Percentiles rank a stretch among this genome's conserved stretches.
Evolutionary conservation across 768 basidiomycete genomes (phyloP).

Genomic region (Collybia sp.): DNA sequence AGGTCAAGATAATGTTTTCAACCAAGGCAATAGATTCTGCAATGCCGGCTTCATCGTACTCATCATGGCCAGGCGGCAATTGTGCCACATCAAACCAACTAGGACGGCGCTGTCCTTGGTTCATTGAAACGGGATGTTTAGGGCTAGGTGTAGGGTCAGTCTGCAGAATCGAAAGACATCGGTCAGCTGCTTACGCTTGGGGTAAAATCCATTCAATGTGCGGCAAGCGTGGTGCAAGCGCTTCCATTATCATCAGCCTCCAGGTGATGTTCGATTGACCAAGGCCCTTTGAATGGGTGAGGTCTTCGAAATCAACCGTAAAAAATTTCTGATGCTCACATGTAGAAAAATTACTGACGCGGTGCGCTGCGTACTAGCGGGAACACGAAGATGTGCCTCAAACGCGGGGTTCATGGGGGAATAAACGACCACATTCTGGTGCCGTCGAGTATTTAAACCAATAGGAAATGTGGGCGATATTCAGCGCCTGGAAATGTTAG

Average conservation of each 20-base stretch:
- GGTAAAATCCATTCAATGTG: conserved; percentile 38
- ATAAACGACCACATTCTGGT: no score
- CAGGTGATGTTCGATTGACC: conserved; percentile 34
- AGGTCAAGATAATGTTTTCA: conserved; percentile 30
- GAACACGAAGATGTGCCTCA: not conserved
- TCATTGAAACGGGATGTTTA: conserved; percentile 21
- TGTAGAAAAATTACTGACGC: conserved; percentile 74
- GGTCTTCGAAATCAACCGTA: not conserved
- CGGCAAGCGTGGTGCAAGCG: conserved; percentile 29
- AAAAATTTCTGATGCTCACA: conserved; percentile 29
- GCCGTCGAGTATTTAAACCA: no score
- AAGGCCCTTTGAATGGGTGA: conserved; percentile 23
- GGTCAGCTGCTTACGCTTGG: conserved; percentile 28
- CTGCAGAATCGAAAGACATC: not conserved
- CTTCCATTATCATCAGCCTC: conserved; percentile 25
- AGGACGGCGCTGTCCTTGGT: conserved; percentile 21
- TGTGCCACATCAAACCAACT: conserved; percentile 38
- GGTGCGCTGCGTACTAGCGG: conserved; percentile 36
- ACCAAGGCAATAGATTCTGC: conserved; percentile 27
- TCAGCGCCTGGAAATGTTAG: conserved; percentile 5
- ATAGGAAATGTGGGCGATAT: not conserved
- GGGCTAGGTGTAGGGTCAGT: conserved; percentile 14
- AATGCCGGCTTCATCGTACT: conserved; percentile 30
- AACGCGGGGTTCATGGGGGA: not conserved
- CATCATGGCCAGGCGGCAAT: conserved; percentile 29